A percentile compares a stretch with the other conserved stretches of the same genome.
Evolutionary conservation across 345 rosid genomes (phyloP).

Genomic region (Cardiospermum halicacabum): DNA sequence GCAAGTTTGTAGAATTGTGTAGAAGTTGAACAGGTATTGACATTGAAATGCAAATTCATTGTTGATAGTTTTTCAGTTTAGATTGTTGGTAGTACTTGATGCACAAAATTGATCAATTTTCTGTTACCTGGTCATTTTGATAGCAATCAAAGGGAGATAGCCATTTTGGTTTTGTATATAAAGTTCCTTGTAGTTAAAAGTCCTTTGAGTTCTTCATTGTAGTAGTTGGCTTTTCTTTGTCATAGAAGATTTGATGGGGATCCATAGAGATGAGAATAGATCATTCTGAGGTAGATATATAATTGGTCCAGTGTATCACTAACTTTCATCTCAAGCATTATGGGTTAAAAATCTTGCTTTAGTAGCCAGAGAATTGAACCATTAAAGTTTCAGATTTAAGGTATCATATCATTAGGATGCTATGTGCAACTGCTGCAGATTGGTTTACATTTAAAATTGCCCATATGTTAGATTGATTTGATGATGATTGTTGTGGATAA

Average conservation of each 20-base stretch:
- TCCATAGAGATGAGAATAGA: background rate
- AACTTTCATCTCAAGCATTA: too few species aligned
- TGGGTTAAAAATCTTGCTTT: too few species aligned
- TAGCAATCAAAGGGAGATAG: background rate
- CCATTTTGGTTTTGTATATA: background rate
- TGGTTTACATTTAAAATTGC: too few species aligned
- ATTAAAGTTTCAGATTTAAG: too few species aligned
- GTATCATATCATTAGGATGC: too few species aligned
- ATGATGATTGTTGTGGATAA: background rate
- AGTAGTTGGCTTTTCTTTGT: background rate
- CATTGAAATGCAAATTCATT: background rate
- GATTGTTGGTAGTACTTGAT: background rate
- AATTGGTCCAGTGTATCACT: too few species aligned
- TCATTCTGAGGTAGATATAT: too few species aligned
- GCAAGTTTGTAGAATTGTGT: slow-evolving; percentile 14
- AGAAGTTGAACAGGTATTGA: background rate
- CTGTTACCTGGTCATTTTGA: background rate
- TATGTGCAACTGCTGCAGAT: too few species aligned
- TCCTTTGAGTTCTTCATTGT: slow-evolving; percentile 2
- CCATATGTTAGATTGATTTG: background rate
- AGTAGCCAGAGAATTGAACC: too few species aligned
- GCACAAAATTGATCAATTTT: background rate
- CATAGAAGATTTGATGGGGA: background rate
- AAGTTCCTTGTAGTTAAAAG: slow-evolving; percentile 14
- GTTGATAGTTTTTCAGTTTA: background rate